Evolutionary conservation across 2,329 filamentous ascomycete genomes (phyloP).

Genomic region (Meredithiella fracta): DNA sequence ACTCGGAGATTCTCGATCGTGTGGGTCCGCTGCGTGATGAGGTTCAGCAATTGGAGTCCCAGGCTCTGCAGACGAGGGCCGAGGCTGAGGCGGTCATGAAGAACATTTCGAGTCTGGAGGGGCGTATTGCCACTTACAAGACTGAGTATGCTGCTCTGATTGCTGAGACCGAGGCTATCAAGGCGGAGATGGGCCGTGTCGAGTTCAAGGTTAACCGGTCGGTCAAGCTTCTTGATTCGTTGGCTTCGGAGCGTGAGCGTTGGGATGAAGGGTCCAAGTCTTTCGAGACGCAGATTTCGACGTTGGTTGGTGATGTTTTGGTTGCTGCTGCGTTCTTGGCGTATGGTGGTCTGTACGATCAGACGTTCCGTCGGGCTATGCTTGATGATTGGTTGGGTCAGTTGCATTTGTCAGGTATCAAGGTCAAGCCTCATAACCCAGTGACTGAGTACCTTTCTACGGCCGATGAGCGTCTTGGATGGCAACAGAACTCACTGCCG

Average conservation of each 20-base stretch:
- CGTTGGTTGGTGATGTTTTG: constrained; percentile 85
- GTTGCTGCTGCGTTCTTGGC: constrained; percentile 95
- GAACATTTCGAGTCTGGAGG: constrained; percentile 67
- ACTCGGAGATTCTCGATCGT: constrained; percentile 89
- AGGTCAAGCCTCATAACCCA: constrained; percentile 84
- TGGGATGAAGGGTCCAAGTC: constrained; percentile 98
- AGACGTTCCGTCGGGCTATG: constrained; percentile 95
- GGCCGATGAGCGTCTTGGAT: constrained; percentile 82
- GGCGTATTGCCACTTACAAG: constrained; percentile 90
- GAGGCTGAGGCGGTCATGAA: constrained; percentile 83
- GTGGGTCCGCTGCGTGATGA: constrained; percentile 87
- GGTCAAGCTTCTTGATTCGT: constrained; percentile 79
- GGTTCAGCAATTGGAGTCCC: constrained; percentile 70
- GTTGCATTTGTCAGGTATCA: constrained; percentile 78
- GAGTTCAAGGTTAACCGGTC: constrained; percentile 97
- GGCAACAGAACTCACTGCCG: constrained; percentile 86
- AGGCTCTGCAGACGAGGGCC: constrained; percentile 81
- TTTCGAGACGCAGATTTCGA: constrained; percentile 95
- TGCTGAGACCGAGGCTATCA: constrained; percentile 94
- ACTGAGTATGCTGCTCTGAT: constrained; percentile 89
- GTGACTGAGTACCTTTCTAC: constrained; percentile 94
- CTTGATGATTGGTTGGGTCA: constrained; percentile 95
- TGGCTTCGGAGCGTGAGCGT: constrained; percentile 79
- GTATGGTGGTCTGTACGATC: constrained; percentile 92
- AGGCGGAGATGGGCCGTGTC: constrained; percentile 86